Evolutionary conservation across 345 rosid species (phyloP).

Genomic region (Populus simonii): DNA sequence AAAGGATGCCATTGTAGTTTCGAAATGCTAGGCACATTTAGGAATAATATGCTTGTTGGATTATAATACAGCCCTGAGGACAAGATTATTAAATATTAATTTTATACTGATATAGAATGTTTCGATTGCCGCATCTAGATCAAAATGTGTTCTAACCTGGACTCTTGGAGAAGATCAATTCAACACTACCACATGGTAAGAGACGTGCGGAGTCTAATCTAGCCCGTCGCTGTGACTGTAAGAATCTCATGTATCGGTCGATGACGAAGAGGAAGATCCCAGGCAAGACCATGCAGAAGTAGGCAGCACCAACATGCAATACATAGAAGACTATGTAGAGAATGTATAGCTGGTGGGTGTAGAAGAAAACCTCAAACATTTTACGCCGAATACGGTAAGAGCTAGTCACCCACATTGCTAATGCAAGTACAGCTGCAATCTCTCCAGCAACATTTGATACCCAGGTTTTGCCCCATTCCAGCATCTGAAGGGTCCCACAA

Average conservation of each 20-base stretch:
- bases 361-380: constrained; percentile 54
- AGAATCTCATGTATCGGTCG: constrained; percentile 60
- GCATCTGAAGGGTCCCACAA: constrained; percentile 27
- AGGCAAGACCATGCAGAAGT: constrained; percentile 50
- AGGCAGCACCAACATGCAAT: constrained; percentile 58
- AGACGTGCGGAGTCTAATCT: constrained; percentile 48
- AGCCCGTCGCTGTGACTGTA: constrained; percentile 48
- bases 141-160: constrained; percentile 25
- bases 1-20: constrained; percentile 33
- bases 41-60: constrained; percentile 22
- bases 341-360: constrained; percentile 18
- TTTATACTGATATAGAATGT: neutral
- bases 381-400: constrained; percentile 42
- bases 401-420: constrained; percentile 61
- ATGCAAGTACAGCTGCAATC: constrained; percentile 47
- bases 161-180: constrained; percentile 57
- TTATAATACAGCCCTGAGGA: constrained; percentile 22
- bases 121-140: neutral
- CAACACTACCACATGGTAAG: constrained; percentile 45
- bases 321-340: constrained; percentile 52
- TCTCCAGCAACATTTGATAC: constrained; percentile 55
- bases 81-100: neutral
- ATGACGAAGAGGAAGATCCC: constrained; percentile 62
- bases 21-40: constrained; percentile 20
- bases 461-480: constrained; percentile 51